phyloP scores from a whole-genome alignment of 139 green algal species.

The Gonium pectorale region DNA sequence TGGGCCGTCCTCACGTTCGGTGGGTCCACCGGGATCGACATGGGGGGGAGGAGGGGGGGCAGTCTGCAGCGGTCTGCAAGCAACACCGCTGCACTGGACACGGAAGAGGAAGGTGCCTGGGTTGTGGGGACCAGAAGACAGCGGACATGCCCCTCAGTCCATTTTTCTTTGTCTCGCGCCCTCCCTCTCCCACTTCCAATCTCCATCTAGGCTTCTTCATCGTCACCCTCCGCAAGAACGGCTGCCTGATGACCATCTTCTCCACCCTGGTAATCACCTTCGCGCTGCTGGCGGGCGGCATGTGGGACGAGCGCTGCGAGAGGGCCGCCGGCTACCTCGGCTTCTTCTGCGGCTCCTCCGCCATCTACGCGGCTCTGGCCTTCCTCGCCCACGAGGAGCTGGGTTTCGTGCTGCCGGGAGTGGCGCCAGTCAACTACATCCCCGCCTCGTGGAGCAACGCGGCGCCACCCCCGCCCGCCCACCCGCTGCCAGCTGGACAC shows the following conservation, averaged over 20 bases:
- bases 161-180: neutral
- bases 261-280: constrained; percentile 70
- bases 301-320: constrained; percentile 23
- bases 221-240: constrained; percentile 64
- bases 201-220: constrained; percentile 71
- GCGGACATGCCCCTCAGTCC: too few species aligned
- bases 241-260: constrained; percentile 64
- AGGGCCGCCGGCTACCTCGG: constrained; percentile 72
- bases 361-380: constrained; percentile 74
- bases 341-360: constrained; percentile 65
- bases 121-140: too few species aligned
- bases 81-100: too few species aligned
- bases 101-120: too few species aligned
- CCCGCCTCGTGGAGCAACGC: too few species aligned
- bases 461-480: too few species aligned
- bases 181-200: too few species aligned
- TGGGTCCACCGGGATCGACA: too few species aligned
- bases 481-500: too few species aligned
- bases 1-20: constrained; percentile 73
- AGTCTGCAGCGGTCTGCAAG: too few species aligned
- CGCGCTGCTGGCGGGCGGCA: constrained; percentile 66
- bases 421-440: neutral
- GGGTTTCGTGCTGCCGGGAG: constrained; percentile 39
- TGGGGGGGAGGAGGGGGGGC: too few species aligned
- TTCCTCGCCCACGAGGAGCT: constrained; percentile 63